phyloP scores from a whole-genome alignment of 208 protist species.

The Trypanosoma boissoni region DNA sequence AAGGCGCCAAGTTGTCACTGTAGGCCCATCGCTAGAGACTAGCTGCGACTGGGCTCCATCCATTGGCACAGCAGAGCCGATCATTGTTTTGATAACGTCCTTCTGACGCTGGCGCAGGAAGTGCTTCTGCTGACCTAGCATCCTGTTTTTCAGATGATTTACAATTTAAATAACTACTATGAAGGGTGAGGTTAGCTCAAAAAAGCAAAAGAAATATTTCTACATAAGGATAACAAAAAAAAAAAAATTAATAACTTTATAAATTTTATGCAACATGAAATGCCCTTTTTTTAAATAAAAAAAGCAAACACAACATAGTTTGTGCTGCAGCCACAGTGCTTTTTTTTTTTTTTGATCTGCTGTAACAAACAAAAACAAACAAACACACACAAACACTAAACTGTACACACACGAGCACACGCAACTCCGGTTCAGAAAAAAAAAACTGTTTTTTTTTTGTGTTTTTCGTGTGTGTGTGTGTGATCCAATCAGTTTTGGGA shows the following conservation, averaged over 20 bases:
- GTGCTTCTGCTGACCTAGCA: slow-evolving; percentile 38
- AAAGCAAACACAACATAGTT: too few relatives aligned
- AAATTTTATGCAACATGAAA: too few relatives aligned
- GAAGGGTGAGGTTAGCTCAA: neutral
- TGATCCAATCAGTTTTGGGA: neutral
- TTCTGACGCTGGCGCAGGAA: slow-evolving; percentile 65
- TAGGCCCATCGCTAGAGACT: slow-evolving; percentile 10
- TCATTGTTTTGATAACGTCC: slow-evolving; percentile 71
- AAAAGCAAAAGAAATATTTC: neutral
- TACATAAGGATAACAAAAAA: neutral
- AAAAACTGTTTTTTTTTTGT: neutral
- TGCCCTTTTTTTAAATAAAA: too few relatives aligned
- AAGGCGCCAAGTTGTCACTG: slow-evolving; percentile 69
- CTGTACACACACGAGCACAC: too few relatives aligned
- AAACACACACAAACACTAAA: neutral
- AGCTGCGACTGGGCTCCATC: slow-evolving; percentile 27
- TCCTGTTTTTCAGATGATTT: slow-evolving; percentile 2
- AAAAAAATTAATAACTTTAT: too few relatives aligned
- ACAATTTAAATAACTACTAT: slow-evolving; percentile 13
- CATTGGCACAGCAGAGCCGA: slow-evolving; percentile 59
- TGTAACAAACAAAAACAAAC: neutral
- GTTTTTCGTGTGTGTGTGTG: neutral
- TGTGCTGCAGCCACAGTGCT: too few relatives aligned
- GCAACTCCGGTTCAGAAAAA: too few relatives aligned
- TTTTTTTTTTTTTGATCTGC: too few relatives aligned